Conservation (phyloP, 805 yeast species). For the Isabelozyma gotoi region DNA sequence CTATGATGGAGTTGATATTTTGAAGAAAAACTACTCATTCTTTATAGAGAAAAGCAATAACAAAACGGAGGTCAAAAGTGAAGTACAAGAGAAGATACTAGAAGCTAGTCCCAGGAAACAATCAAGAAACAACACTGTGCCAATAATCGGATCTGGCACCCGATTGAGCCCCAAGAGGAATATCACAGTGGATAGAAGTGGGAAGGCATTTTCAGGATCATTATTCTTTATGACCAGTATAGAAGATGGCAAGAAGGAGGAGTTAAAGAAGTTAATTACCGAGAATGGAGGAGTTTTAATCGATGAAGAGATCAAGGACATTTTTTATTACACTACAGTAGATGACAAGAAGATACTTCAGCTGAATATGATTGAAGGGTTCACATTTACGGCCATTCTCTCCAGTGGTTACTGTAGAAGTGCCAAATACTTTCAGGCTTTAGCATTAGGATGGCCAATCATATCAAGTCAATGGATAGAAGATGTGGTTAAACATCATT, state of each 20-base stretch:
- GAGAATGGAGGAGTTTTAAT: constrained; percentile 42
- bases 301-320: constrained; percentile 30
- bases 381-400: constrained; percentile 64
- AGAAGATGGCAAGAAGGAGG: constrained; percentile 31
- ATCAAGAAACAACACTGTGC: no score
- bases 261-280: constrained; percentile 33
- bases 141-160: neutral
- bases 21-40: constrained; percentile 9
- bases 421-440: constrained; percentile 70
- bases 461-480: constrained; percentile 56
- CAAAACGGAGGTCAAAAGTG: neutral
- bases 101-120: neutral
- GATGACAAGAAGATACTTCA: neutral
- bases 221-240: constrained; percentile 38
- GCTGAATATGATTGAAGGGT: constrained; percentile 11
- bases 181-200: neutral
- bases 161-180: neutral
- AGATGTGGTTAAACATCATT: constrained; percentile 41
- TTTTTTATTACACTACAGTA: constrained; percentile 15
- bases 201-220: constrained; percentile 14
- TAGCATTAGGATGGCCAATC: constrained; percentile 87
- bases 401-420: constrained; percentile 62
- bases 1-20: constrained; percentile 16
- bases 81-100: neutral
- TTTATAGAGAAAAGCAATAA: neutral